These are phyloP conservation scores for Thielaviopsis ethacetica DNA, from an alignment of 2,329 filamentous ascomycete genomes.

Conservation along the genomic window DNA sequence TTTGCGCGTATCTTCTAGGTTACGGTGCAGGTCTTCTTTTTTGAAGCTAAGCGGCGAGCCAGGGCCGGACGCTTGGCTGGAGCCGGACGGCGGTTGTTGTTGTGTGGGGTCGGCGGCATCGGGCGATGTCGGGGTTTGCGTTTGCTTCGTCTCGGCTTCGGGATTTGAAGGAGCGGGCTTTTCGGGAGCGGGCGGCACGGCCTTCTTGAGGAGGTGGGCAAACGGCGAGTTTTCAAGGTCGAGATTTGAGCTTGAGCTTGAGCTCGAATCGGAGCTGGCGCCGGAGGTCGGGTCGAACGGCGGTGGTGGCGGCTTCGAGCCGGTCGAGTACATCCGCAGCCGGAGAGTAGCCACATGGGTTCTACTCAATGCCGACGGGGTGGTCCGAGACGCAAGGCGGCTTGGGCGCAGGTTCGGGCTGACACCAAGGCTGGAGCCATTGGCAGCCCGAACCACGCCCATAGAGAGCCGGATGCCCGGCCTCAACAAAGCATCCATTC, in stretches of 20 bases:
- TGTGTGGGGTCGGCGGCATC: constrained; percentile 10
- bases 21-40: constrained; percentile 20
- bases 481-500: constrained; percentile 9
- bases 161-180: background rate
- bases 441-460: constrained; percentile 5
- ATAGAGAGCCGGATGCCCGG: constrained; percentile 8
- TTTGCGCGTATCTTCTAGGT: constrained; percentile 17
- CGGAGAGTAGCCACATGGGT: background rate
- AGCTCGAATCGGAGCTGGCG: background rate
- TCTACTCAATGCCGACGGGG: background rate
- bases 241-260: background rate
- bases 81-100: constrained; percentile 2
- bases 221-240: constrained; percentile 9
- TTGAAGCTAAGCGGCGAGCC: constrained; percentile 19
- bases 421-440: background rate
- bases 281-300: background rate
- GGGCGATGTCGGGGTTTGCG: background rate
- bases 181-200: background rate
- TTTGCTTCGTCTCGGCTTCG: background rate
- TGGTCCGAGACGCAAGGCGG: background rate
- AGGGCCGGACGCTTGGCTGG: background rate
- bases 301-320: background rate
- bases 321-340: constrained; percentile 3
- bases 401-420: background rate
- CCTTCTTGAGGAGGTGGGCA: constrained; percentile 10